A percentile compares a stretch with the other conserved stretches of the same genome.
Conservation (phyloP, 257 asterid genomes). For the Parsonsia alboflavescens region DNA sequence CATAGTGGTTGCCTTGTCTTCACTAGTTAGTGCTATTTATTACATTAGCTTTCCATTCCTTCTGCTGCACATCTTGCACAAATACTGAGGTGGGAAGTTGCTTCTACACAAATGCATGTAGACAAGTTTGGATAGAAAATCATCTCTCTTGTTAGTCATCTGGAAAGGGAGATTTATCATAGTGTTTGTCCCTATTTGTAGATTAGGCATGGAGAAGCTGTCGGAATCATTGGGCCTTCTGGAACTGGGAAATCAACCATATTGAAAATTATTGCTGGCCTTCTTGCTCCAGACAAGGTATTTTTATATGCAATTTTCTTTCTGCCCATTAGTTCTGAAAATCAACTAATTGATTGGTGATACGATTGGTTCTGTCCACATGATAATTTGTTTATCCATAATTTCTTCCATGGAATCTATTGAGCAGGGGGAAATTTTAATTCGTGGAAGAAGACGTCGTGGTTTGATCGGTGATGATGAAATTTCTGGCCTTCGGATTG, state of each 20-base stretch:
- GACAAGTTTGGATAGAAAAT: background rate
- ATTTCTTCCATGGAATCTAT: slow-evolving; percentile 20
- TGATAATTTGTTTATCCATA: slow-evolving; percentile 14
- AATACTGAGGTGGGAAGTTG: background rate
- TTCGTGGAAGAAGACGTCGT: slow-evolving; percentile 75
- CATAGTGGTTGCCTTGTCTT: background rate
- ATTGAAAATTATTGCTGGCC: slow-evolving; percentile 96
- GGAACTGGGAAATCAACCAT: slow-evolving; percentile 98
- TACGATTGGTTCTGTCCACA: background rate
- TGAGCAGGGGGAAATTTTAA: slow-evolving; percentile 84
- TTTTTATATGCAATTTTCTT: slow-evolving; percentile 14
- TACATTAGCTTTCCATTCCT: background rate
- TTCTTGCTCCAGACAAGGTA: slow-evolving; percentile 98
- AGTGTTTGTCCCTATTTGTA: slow-evolving; percentile 27
- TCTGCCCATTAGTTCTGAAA: background rate
- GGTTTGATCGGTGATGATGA: slow-evolving; percentile 97
- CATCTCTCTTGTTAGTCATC: background rate
- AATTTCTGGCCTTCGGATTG: slow-evolving; percentile 94
- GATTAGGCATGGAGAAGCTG: slow-evolving; percentile 99
- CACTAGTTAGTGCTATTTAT: background rate
- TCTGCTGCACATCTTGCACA: slow-evolving; percentile 1
- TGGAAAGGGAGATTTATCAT: background rate
- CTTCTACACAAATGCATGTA: background rate
- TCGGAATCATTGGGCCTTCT: slow-evolving; percentile 98
- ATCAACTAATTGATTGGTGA: background rate